Evolutionary conservation across 192 early-diverging fungal genomes (phyloP).

Genomic region (Backusella macrospora): DNA sequence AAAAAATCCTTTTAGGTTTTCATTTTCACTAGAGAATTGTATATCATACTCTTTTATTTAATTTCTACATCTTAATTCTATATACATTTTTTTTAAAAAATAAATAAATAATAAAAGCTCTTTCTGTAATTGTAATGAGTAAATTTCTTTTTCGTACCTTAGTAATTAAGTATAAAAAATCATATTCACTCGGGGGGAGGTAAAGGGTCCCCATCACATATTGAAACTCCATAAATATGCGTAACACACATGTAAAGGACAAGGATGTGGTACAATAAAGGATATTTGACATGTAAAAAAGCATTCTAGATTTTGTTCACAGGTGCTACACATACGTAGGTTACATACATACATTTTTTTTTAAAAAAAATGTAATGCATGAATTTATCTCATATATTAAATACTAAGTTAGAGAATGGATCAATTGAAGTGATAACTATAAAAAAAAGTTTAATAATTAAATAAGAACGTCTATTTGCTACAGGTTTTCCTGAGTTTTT

Average conservation of each 20-base stretch:
- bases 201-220: background rate
- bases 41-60: background rate
- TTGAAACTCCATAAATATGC: background rate
- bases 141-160: background rate
- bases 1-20: background rate
- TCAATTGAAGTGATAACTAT: too few relatives aligned
- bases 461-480: too few relatives aligned
- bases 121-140: constrained; percentile 1
- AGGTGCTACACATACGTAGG: background rate
- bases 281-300: constrained; percentile 4
- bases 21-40: background rate
- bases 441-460: too few relatives aligned
- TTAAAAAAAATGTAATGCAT: too few relatives aligned
- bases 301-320: background rate
- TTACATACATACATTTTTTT: background rate
- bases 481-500: too few relatives aligned
- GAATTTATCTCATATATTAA: too few relatives aligned
- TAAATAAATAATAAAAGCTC: background rate
- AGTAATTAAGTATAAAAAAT: background rate
- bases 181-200: constrained; percentile 1
- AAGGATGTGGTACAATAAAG: background rate
- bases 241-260: constrained; percentile 12
- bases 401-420: too few relatives aligned
- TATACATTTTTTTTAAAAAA: background rate
- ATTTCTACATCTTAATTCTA: background rate